Evolutionary conservation across 2,329 filamentous ascomycete species (phyloP).

Genomic region (Microsporum canis): DNA sequence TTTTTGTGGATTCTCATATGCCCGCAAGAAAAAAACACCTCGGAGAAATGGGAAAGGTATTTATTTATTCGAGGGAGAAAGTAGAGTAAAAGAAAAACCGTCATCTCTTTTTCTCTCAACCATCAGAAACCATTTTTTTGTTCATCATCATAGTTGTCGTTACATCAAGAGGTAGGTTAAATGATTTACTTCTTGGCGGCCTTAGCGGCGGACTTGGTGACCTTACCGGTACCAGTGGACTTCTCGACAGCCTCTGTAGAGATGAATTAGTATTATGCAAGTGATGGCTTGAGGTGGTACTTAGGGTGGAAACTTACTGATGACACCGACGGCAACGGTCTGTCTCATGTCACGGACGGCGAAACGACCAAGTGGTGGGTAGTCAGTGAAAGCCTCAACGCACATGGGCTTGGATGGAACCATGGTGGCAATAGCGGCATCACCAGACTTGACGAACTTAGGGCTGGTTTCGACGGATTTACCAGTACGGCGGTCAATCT

Average conservation of each 20-base stretch:
- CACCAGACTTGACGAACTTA: slow-evolving; percentile 99
- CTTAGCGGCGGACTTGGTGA: slow-evolving; percentile 53
- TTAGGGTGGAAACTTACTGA: slow-evolving; percentile 7
- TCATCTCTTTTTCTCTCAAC: slow-evolving; percentile 1
- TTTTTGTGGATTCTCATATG: not conserved
- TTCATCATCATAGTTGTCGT: slow-evolving; percentile 3
- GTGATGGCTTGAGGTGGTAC: not conserved
- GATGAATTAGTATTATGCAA: not conserved
- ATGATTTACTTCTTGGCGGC: slow-evolving; percentile 58
- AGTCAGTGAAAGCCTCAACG: slow-evolving; percentile 99
- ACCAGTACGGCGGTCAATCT: slow-evolving; percentile 99
- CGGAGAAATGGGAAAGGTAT: not conserved
- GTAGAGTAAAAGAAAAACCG: not conserved
- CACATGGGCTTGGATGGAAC: slow-evolving; percentile 99
- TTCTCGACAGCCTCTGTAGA: slow-evolving; percentile 47
- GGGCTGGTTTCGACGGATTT: slow-evolving; percentile 84
- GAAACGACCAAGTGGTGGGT: slow-evolving; percentile 99
- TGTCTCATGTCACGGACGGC: slow-evolving; percentile 92
- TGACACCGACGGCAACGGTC: slow-evolving; percentile 53
- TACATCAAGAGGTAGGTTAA: not conserved
- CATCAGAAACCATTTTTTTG: slow-evolving; percentile 5
- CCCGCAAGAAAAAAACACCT: slow-evolving; percentile 1
- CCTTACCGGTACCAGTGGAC: slow-evolving; percentile 46
- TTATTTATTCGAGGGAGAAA: not conserved
- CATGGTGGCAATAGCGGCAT: slow-evolving; percentile 99